Conservation (phyloP, 75 land plant genomes). For the Larix kaempferi region DNA sequence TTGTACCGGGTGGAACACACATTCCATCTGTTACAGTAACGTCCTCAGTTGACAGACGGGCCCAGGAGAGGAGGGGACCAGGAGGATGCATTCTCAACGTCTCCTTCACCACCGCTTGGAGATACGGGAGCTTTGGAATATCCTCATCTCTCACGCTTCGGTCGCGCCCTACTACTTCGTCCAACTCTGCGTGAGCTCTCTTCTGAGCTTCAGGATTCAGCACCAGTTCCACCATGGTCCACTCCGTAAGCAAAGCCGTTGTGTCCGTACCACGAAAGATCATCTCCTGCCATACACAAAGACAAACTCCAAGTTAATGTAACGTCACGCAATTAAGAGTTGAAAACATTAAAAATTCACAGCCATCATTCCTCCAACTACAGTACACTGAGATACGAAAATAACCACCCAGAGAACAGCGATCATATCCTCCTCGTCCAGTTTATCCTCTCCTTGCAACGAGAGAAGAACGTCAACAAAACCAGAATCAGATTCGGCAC, state of each 20-base stretch:
- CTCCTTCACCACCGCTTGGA: slow-evolving; percentile 44
- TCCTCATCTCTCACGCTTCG: slow-evolving; percentile 21
- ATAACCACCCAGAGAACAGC: slow-evolving; percentile 76
- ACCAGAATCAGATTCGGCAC: slow-evolving; percentile 2
- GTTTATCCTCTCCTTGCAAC: slow-evolving; percentile 48
- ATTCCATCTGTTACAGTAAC: slow-evolving; percentile 33
- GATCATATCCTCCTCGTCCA: slow-evolving; percentile 61
- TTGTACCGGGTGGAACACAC: slow-evolving; percentile 36
- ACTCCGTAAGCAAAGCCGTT: slow-evolving; percentile 41
- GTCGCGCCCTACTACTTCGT: slow-evolving; percentile 20
- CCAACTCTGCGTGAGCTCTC: slow-evolving; percentile 22
- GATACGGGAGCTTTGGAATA: slow-evolving; percentile 23
- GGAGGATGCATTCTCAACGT: slow-evolving; percentile 40
- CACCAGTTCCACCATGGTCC: slow-evolving; percentile 44
- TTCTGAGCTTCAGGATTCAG: slow-evolving; percentile 25
- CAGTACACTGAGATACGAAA: too few species aligned
- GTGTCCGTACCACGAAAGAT: slow-evolving; percentile 62
- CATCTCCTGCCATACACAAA: too few species aligned
- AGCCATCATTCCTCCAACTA: too few species aligned
- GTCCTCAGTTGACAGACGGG: slow-evolving; percentile 25
- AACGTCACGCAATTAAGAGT: too few species aligned
- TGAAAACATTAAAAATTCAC: too few species aligned
- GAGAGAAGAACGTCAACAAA: slow-evolving; percentile 68
- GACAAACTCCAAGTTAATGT: too few species aligned
- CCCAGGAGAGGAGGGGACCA: slow-evolving; percentile 40